Evolutionary conservation across 805 yeast genomes (phyloP).

Genomic region (Spencermartinsiella europaea): DNA sequence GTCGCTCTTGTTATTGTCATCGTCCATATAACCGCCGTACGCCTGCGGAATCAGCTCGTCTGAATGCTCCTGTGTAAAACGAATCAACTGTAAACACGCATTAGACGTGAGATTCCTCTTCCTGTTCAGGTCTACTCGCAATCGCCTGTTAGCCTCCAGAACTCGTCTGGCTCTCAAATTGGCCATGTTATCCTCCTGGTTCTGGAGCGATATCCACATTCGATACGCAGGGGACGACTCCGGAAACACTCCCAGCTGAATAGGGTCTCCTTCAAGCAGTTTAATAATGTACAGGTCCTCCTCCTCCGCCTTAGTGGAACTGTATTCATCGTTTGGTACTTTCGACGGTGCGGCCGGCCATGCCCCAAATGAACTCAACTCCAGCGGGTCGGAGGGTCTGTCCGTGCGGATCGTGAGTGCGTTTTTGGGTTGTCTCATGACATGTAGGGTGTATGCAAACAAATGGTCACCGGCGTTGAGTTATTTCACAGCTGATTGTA

Average conservation of each 20-base stretch:
- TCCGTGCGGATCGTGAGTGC: not conserved
- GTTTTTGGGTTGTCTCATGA: not conserved
- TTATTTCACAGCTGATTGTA: too few species aligned
- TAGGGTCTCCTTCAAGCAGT: not conserved
- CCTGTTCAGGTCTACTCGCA: slow-evolving; percentile 15
- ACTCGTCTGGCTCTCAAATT: slow-evolving; percentile 13
- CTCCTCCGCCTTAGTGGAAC: not conserved
- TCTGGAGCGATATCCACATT: slow-evolving; percentile 5
- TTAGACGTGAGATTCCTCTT: slow-evolving; percentile 16
- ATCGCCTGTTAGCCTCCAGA: slow-evolving; percentile 14
- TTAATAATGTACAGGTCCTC: not conserved
- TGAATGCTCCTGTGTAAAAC: slow-evolving; percentile 8
- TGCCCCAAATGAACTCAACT: not conserved
- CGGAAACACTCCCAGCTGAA: not conserved
- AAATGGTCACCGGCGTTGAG: too few species aligned
- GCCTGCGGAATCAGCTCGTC: slow-evolving; percentile 13
- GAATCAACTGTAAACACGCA: slow-evolving; percentile 15
- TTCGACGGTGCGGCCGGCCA: not conserved
- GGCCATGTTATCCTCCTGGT: slow-evolving; percentile 13
- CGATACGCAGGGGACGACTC: not conserved
- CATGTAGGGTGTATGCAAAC: not conserved
- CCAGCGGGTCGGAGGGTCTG: not conserved
- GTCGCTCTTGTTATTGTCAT: slow-evolving; percentile 8
- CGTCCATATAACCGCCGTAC: slow-evolving; percentile 13
- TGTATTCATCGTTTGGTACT: not conserved